These are phyloP conservation scores for Acephala macrosclerotiorum DNA, from an alignment of 2,329 filamentous ascomycete genomes.

Conservation along the genomic window DNA sequence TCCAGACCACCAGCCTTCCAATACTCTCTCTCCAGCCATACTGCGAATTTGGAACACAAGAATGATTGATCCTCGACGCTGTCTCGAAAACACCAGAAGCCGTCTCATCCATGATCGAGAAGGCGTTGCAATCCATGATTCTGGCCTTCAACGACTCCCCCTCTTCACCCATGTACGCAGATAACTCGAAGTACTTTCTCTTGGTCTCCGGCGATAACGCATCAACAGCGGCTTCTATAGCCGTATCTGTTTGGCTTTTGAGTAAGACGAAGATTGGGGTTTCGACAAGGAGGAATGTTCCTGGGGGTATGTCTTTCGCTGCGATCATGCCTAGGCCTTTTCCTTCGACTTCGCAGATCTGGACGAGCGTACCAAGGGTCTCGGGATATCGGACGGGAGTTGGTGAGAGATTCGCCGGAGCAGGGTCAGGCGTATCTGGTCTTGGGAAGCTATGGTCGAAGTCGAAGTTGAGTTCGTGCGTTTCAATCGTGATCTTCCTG, in stretches of 20 bases:
- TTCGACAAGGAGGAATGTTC: slow-evolving; percentile 35
- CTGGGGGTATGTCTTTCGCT: slow-evolving; percentile 27
- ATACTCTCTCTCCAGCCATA: slow-evolving; percentile 34
- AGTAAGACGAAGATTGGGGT: slow-evolving; percentile 32
- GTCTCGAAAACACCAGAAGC: slow-evolving; percentile 37
- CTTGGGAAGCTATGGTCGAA: slow-evolving; percentile 16
- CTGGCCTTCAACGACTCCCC: slow-evolving; percentile 28
- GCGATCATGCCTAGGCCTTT: slow-evolving; percentile 39
- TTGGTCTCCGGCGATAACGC: slow-evolving; percentile 26
- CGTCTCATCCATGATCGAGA: slow-evolving; percentile 27
- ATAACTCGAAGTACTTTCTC: slow-evolving; percentile 28
- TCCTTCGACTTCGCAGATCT: slow-evolving; percentile 27
- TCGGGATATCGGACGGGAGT: slow-evolving; percentile 32
- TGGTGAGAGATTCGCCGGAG: slow-evolving; percentile 7
- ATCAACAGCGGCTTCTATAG: slow-evolving; percentile 27
- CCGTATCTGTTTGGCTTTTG: slow-evolving; percentile 30
- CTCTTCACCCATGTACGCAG: slow-evolving; percentile 24
- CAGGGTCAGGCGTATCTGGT: slow-evolving; percentile 7
- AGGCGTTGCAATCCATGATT: slow-evolving; percentile 39
- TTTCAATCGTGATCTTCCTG: neutral
- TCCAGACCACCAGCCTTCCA: slow-evolving; percentile 36
- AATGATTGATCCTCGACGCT: slow-evolving; percentile 35
- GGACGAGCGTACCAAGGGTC: slow-evolving; percentile 33
- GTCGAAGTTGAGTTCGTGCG: neutral
- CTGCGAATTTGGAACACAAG: slow-evolving; percentile 35